A percentile compares a stretch with the other conserved stretches of the same genome.
Evolutionary conservation across 208 protist species (phyloP).

Genomic region (Trypanosoma cruzi): DNA sequence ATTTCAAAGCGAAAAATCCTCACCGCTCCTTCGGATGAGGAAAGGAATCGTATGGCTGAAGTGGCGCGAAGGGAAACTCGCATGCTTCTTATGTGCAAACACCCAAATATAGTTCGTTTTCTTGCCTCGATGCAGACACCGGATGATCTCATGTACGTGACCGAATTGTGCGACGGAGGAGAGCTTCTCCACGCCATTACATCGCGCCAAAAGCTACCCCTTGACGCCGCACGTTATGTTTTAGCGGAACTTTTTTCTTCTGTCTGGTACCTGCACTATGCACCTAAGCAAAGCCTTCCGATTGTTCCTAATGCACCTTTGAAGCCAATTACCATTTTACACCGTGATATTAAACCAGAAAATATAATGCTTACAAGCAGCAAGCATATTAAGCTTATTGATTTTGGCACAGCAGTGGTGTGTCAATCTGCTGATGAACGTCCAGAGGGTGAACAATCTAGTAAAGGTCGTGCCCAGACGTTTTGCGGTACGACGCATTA

Average conservation of each 20-base stretch:
- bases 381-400: conserved; percentile 95
- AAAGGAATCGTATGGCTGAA: conserved; percentile 82
- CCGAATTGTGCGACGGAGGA: conserved; percentile 84
- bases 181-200: conserved; percentile 81
- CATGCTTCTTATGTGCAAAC: conserved; percentile 89
- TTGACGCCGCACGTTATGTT: conserved; percentile 80
- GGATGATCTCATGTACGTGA: conserved; percentile 87
- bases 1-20: conserved; percentile 85
- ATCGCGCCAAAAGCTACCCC: conserved; percentile 55
- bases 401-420: conserved; percentile 95
- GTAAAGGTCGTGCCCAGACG: conserved; percentile 70
- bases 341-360: conserved; percentile 97
- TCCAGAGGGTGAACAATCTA: conserved; percentile 55
- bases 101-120: conserved; percentile 90
- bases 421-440: conserved; percentile 70
- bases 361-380: conserved; percentile 94
- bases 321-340: conserved; percentile 81
- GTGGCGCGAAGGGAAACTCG: conserved; percentile 78
- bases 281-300: conserved; percentile 50
- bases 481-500: conserved; percentile 94
- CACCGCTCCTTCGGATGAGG: conserved; percentile 86
- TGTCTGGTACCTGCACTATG: conserved; percentile 95
- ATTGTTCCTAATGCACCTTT: conserved; percentile 36
- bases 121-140: conserved; percentile 80
- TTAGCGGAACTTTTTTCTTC: conserved; percentile 95